phyloP scores from a whole-genome alignment of 2,329 filamentous ascomycete species.

The Acarospora socialis region DNA sequence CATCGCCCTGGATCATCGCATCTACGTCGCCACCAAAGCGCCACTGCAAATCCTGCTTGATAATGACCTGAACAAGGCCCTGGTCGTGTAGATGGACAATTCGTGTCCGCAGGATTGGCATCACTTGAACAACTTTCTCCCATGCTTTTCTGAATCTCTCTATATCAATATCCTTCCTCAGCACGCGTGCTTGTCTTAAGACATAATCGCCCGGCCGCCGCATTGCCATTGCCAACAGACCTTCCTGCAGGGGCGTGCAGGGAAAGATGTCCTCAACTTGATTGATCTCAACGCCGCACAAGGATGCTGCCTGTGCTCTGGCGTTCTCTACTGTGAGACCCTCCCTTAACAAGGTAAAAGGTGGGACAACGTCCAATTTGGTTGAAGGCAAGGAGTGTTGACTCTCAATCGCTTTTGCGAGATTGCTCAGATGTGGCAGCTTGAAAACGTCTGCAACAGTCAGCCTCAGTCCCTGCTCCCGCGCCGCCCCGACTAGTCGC shows the following conservation, averaged over 20 bases:
- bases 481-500: constrained; percentile 3
- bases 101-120: constrained; percentile 36
- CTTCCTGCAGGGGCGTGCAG: constrained; percentile 31
- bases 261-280: constrained; percentile 28
- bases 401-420: not conserved
- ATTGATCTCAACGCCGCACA: constrained; percentile 20
- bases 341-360: no score
- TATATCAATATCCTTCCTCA: constrained; percentile 26
- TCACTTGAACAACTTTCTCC: constrained; percentile 29
- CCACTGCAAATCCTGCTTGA: constrained; percentile 26
- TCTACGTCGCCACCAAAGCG: not conserved
- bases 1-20: constrained; percentile 1
- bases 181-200: constrained; percentile 29
- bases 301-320: constrained; percentile 19
- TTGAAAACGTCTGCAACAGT: constrained; percentile 7
- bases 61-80: constrained; percentile 26
- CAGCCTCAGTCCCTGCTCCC: not conserved
- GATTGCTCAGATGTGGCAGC: not conserved
- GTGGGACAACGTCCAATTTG: no score
- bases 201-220: constrained; percentile 34
- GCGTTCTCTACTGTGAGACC: constrained; percentile 15
- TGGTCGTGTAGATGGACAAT: constrained; percentile 24
- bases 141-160: constrained; percentile 32
- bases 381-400: no score
- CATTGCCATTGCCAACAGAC: constrained; percentile 33